Evolutionary conservation across 2,329 filamentous ascomycete genomes (phyloP).

Genomic region (Phaeomoniella chlamydospora): DNA sequence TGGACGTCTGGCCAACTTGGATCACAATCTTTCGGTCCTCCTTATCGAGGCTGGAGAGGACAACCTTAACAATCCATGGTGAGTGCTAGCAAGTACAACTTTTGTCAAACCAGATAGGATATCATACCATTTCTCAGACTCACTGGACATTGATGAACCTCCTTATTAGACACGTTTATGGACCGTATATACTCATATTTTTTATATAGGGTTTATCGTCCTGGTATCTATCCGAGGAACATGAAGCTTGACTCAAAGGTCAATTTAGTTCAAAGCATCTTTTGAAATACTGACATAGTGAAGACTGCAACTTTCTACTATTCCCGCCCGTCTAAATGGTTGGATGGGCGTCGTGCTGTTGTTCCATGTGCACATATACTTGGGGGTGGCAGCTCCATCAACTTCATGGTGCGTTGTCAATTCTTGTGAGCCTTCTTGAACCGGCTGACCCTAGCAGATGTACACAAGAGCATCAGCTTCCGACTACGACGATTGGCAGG

Average conservation of each 20-base stretch:
- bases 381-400: constrained; percentile 60
- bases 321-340: constrained; percentile 58
- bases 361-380: constrained; percentile 63
- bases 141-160: too few species aligned
- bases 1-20: constrained; percentile 52
- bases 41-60: constrained; percentile 58
- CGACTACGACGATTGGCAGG: constrained; percentile 59
- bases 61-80: constrained; percentile 63
- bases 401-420: constrained; percentile 48
- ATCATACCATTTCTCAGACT: too few species aligned
- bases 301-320: constrained; percentile 75
- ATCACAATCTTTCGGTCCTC: constrained; percentile 57
- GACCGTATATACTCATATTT: too few species aligned
- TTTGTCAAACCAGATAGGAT: constrained; percentile 1
- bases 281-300: constrained; percentile 1
- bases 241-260: constrained; percentile 42
- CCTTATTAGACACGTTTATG: too few species aligned
- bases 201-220: constrained; percentile 58
- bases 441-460: constrained; percentile 33
- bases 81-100: constrained; percentile 1
- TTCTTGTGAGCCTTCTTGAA: neutral
- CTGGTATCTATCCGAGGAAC: constrained; percentile 63
- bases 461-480: constrained; percentile 58
- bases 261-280: neutral
- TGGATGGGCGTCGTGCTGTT: constrained; percentile 55